Evolutionary conservation across 2,329 filamentous ascomycete genomes (phyloP).

Genomic region (Pyricularia pennisetigena): DNA sequence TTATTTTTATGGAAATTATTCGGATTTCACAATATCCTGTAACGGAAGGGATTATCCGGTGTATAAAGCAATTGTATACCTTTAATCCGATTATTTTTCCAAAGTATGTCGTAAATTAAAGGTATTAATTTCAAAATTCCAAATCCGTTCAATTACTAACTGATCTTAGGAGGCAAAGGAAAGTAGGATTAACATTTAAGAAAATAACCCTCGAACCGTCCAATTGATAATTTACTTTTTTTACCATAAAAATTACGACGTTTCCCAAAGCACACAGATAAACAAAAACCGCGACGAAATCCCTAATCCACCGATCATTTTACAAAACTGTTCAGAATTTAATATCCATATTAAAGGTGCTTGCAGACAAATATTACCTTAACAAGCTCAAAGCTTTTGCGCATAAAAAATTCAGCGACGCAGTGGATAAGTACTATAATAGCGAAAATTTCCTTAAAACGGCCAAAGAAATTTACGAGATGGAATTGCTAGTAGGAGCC

Average conservation of each 20-base stretch:
- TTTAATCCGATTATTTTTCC: not conserved
- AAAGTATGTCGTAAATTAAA: not conserved
- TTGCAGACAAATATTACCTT: not conserved
- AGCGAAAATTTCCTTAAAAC: not conserved
- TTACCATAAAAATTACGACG: not conserved
- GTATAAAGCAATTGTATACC: no score
- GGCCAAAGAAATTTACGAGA: not conserved
- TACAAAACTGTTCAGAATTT: not conserved
- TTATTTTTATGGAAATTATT: no score
- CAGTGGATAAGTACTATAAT: not conserved
- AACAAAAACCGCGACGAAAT: not conserved
- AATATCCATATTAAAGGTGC: not conserved
- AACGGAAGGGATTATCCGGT: no score
- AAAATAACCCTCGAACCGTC: not conserved
- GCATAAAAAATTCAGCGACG: not conserved
- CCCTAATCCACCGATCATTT: not conserved
- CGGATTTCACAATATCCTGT: no score
- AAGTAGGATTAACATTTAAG: not conserved
- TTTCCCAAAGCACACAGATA: not conserved
- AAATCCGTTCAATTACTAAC: not conserved
- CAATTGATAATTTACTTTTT: not conserved
- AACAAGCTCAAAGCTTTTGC: not conserved
- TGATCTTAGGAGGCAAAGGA: not conserved
- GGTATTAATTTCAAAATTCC: not conserved
- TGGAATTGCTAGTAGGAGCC: not conserved